Base-by-base conservation (phyloP, 2,329 filamentous ascomycete genomes). In the Penicillium aurantiogriseum region DNA sequence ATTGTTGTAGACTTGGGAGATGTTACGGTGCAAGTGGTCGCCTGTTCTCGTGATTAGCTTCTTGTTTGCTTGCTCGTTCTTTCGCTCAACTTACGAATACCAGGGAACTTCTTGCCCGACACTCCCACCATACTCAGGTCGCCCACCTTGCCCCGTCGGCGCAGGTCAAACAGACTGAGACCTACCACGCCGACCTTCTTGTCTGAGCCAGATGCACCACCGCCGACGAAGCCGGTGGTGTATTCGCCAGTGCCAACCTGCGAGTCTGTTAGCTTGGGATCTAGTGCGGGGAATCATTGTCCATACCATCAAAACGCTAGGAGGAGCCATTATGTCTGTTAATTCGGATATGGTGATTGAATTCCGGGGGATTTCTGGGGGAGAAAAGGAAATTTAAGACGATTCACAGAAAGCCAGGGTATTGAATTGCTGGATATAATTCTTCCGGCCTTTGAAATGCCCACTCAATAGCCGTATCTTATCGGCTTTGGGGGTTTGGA, bases 141-240 rank as follows among this genome's bases (percentile, higher is more conserved):
- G 67, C 85, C 88, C 25, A 97, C 92, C 77, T 96, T 96, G 67
- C 92, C 92, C 73, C 92, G 84, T 62, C 92, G 84, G 59, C 92
- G 87, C 64, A 97, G 82, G 74, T 96, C 92, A 74, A 96, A 96
- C 65, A 96, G 81, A 25, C 90, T 93, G 73, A 97, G 79, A 40
- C 90, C 92, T 19, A 97, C 92, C 10, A 97, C 93, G 57, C 93
- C 92, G 49, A 97, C 89, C 77, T 97, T 97, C 81, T 97, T 97
- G 82, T 97, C 93, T 49, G 91, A 96, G 11, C 85, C 88, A 4
- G 91, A 96, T 51, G 87, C 88, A 58, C 88, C 89, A 59, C 87
- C 88, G 57, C 90, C 91, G 56, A 96, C 92, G 67, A 94, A 97
- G 57, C 92, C 92, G 43, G 93, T 97, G 68, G 93, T 97, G 82